Evolutionary conservation across 352 stramenopile genomes (phyloP).

Genomic region (Globisporangium spiculum): DNA sequence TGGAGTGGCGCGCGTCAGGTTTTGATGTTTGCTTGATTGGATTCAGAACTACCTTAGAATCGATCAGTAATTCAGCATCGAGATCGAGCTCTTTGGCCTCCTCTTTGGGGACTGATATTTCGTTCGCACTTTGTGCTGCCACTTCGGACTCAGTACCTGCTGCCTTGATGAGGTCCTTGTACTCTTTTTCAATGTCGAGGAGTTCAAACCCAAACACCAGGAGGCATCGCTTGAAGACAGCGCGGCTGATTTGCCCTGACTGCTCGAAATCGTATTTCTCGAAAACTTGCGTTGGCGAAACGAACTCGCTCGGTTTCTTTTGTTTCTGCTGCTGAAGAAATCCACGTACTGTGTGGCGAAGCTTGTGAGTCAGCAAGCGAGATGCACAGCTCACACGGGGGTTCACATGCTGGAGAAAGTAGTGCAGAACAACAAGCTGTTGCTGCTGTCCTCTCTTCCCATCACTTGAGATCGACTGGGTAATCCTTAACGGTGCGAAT

Average conservation of each 20-base stretch:
- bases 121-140: not conserved
- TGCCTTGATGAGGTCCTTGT: constrained; percentile 16
- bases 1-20: not conserved
- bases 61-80: constrained; percentile 24
- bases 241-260: constrained; percentile 46
- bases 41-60: constrained; percentile 3
- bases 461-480: not conserved
- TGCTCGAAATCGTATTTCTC: constrained; percentile 48
- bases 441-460: not conserved
- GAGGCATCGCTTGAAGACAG: constrained; percentile 66
- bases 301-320: constrained; percentile 16
- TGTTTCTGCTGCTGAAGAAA: constrained; percentile 32
- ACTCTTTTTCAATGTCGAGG: constrained; percentile 43
- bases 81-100: constrained; percentile 22
- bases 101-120: not conserved
- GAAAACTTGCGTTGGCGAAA: constrained; percentile 41
- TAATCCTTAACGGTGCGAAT: constrained; percentile 15
- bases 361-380: constrained; percentile 61
- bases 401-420: constrained; percentile 56
- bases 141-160: not conserved
- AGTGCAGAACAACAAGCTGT: constrained; percentile 32
- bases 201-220: constrained; percentile 65
- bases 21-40: not conserved
- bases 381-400: constrained; percentile 45
- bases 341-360: constrained; percentile 45